phyloP scores from a whole-genome alignment of 2,329 filamentous ascomycete genomes.

The Fusarium papillatum region DNA sequence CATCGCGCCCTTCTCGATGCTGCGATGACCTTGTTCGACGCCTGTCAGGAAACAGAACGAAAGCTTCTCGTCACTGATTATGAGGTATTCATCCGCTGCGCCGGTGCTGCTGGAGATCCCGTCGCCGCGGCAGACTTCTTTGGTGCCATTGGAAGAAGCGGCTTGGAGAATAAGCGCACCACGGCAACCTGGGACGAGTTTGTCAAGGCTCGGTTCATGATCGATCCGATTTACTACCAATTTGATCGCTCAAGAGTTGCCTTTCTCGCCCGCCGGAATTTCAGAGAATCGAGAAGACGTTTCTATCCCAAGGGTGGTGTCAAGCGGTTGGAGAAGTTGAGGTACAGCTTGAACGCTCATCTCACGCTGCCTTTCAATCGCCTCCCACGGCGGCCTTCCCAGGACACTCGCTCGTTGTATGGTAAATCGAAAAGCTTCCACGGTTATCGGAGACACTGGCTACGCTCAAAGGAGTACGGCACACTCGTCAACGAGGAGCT shows the following conservation, averaged over 20 bases:
- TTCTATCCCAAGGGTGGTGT: constrained; percentile 30
- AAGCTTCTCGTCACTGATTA: constrained; percentile 57
- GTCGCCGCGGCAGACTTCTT: constrained; percentile 51
- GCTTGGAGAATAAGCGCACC: constrained; percentile 47
- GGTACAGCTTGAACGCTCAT: constrained; percentile 46
- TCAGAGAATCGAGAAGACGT: not conserved
- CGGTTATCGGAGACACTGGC: constrained; percentile 48
- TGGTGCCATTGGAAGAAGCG: constrained; percentile 42
- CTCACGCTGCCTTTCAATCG: constrained; percentile 48
- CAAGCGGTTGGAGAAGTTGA: constrained; percentile 46
- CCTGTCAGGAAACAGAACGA: constrained; percentile 46
- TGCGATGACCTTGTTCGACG: constrained; percentile 50
- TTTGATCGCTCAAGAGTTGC: constrained; percentile 57
- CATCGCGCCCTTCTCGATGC: constrained; percentile 54
- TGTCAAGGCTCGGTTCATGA: constrained; percentile 61
- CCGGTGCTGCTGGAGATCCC: constrained; percentile 59
- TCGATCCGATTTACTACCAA: constrained; percentile 61
- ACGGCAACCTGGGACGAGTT: constrained; percentile 59
- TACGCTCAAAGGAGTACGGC: constrained; percentile 40
- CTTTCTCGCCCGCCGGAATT: constrained; percentile 55
- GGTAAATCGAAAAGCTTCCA: constrained; percentile 41
- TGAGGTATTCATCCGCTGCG: constrained; percentile 59
- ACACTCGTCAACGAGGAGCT: constrained; percentile 54
- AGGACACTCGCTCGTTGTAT: constrained; percentile 45
- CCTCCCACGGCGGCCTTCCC: constrained; percentile 28